Evolutionary conservation across 2,329 filamentous ascomycete genomes (phyloP).

Genomic region (Neopestalotiopsis sp.): DNA sequence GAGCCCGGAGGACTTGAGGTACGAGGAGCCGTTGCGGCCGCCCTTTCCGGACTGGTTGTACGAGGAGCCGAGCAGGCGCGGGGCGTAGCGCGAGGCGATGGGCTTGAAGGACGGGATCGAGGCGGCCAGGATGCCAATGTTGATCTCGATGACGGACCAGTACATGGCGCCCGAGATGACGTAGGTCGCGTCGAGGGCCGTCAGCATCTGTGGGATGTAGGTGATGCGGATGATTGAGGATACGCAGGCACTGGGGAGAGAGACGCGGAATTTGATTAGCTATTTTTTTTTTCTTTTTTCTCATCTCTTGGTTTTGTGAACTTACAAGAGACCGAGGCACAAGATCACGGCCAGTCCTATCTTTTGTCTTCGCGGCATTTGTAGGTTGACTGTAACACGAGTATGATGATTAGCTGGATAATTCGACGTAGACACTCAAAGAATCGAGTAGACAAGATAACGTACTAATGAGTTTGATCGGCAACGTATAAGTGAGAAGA

Average conservation of each 20-base stretch:
- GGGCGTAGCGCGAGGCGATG: conserved; percentile 43
- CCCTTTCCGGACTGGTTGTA: conserved; percentile 14
- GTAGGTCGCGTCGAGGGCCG: conserved; percentile 39
- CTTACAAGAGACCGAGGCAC: conserved; percentile 48
- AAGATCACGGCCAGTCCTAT: conserved; percentile 47
- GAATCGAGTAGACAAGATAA: not conserved
- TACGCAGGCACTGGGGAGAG: conserved; percentile 43
- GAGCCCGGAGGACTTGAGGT: conserved; percentile 7
- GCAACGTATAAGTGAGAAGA: conserved; percentile 49
- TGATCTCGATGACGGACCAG: conserved; percentile 42
- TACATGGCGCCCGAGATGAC: conserved; percentile 47
- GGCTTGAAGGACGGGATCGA: conserved; percentile 43
- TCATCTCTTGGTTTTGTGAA: conserved; percentile 2
- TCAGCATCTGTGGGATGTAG: conserved; percentile 48
- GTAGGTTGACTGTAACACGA: conserved; percentile 36
- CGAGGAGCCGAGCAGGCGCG: conserved; percentile 38
- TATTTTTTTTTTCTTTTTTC: not conserved
- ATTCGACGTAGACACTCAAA: not conserved
- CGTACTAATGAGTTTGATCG: conserved; percentile 44
- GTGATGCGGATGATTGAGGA: conserved; percentile 53
- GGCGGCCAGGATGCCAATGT: conserved; percentile 42
- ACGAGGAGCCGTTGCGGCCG: not conserved
- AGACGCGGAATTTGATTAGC: not conserved
- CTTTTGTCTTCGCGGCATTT: conserved; percentile 51
- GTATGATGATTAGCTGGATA: not conserved